Conservation (phyloP, 805 yeast species). For the Kuraishia hungarica region DNA sequence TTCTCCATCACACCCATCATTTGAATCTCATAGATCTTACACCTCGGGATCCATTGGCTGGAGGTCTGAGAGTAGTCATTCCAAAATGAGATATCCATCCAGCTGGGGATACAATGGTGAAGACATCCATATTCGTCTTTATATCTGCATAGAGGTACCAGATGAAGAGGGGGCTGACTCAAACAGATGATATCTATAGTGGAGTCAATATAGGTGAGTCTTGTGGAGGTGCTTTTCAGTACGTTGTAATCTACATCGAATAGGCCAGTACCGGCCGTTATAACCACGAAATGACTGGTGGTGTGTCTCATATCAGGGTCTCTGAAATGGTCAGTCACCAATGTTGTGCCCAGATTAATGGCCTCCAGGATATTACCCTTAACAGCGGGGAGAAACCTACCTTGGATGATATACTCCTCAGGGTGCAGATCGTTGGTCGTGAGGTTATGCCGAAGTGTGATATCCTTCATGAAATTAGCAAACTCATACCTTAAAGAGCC, state of each 20-base stretch:
- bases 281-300: conserved; percentile 78
- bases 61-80: conserved; percentile 39
- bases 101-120: conserved; percentile 79
- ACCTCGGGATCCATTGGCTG: conserved; percentile 83
- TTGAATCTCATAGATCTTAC: conserved; percentile 90
- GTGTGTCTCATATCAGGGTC: conserved; percentile 87
- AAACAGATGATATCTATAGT: conserved; percentile 86
- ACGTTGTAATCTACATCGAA: conserved; percentile 85
- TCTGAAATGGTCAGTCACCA: conserved; percentile 67
- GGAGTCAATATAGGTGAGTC: conserved; percentile 69
- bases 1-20: conserved; percentile 98
- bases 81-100: conserved; percentile 95
- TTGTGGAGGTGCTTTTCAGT: conserved; percentile 64
- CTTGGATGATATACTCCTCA: conserved; percentile 35
- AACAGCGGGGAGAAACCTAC: conserved; percentile 72
- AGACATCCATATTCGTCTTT: conserved; percentile 40
- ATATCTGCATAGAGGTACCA: conserved; percentile 81
- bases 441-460: conserved; percentile 37
- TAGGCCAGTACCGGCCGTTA: conserved; percentile 90
- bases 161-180: conserved; percentile 86
- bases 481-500: conserved; percentile 78
- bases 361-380: conserved; percentile 89
- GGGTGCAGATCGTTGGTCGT: conserved; percentile 24
- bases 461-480: conserved; percentile 69
- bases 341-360: conserved; percentile 71